Percentiles rank a stretch among this genome's conserved stretches.
Evolutionary conservation across 2,329 filamentous ascomycete genomes (phyloP).

Genomic region (Fusarium succisae): DNA sequence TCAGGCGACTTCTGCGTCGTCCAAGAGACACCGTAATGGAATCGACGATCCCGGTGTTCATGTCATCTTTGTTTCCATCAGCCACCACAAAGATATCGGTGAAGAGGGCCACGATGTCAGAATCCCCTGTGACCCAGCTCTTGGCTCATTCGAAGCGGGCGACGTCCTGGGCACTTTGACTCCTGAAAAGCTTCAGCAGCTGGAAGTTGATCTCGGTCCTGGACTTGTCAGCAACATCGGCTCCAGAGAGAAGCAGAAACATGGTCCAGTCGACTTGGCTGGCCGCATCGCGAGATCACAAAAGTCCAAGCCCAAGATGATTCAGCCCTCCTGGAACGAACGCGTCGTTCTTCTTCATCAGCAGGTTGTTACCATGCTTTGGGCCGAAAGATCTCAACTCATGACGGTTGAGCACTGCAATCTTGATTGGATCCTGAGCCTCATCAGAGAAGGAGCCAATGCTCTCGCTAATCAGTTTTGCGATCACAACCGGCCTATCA

Average conservation of each 20-base stretch:
- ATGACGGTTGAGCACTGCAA: background rate
- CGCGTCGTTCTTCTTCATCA: background rate
- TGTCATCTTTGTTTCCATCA: background rate
- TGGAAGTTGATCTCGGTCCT: background rate
- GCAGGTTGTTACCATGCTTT: background rate
- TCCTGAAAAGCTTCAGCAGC: background rate
- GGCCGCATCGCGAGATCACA: background rate
- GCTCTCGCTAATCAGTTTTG: background rate
- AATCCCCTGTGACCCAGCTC: background rate
- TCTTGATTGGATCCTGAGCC: background rate
- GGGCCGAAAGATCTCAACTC: background rate
- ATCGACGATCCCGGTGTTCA: background rate
- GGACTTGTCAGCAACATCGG: background rate
- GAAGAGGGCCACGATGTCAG: background rate
- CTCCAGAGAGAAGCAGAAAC: background rate
- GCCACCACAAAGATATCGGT: background rate
- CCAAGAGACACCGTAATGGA: background rate
- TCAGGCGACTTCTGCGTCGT: background rate
- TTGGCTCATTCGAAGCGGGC: background rate
- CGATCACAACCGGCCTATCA: background rate
- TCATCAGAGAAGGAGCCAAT: background rate
- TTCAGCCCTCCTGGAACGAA: background rate
- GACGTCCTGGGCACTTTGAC: background rate
- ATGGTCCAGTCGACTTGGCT: background rate
- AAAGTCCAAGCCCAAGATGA: background rate